These are phyloP conservation scores for Petasospora fabianii DNA, from an alignment of 1,139 yeast species.

Conservation along the genomic window DNA sequence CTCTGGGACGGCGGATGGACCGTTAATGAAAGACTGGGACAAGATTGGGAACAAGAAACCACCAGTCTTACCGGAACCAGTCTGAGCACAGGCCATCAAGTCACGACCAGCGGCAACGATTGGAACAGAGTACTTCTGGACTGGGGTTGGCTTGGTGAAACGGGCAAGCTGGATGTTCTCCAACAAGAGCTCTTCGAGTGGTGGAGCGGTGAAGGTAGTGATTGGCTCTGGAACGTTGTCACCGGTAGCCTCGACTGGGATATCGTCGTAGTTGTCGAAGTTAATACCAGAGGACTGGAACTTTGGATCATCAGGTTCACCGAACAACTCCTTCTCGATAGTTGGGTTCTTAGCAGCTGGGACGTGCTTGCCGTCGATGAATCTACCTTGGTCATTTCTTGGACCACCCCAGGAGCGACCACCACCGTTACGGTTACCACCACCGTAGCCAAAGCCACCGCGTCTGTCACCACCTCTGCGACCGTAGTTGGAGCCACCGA, in stretches of 20 bases:
- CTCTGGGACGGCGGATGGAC: conserved; percentile 71
- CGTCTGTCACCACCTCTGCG: conserved; percentile 28
- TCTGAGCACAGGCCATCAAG: conserved; percentile 99
- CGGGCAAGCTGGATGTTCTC: conserved; percentile 86
- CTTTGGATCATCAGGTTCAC: conserved; percentile 75
- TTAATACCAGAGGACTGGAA: conserved; percentile 96
- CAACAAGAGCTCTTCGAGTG: conserved; percentile 81
- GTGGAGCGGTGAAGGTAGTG: conserved; percentile 83
- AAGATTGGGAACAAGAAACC: conserved; percentile 98
- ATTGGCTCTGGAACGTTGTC: conserved; percentile 94
- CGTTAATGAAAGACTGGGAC: conserved; percentile 83
- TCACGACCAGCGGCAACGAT: conserved; percentile 95
- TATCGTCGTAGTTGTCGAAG: conserved; percentile 96
- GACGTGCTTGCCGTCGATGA: conserved; percentile 84
- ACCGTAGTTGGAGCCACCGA: conserved; percentile 27
- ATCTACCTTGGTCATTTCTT: conserved; percentile 52
- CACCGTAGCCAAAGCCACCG: conserved; percentile 27
- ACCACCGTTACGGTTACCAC: conserved; percentile 33
- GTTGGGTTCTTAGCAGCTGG: conserved; percentile 74
- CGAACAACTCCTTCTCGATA: conserved; percentile 79
- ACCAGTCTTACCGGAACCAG: conserved; percentile 99
- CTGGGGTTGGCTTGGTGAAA: conserved; percentile 96
- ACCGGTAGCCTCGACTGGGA: conserved; percentile 98
- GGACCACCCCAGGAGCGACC: conserved; percentile 38
- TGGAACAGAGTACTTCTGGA: conserved; percentile 97